Evolutionary conservation across 768 basidiomycete species (phyloP), one percentile per base, ranked within the genome.

Genomic region (Russula dissimulans): DNA sequence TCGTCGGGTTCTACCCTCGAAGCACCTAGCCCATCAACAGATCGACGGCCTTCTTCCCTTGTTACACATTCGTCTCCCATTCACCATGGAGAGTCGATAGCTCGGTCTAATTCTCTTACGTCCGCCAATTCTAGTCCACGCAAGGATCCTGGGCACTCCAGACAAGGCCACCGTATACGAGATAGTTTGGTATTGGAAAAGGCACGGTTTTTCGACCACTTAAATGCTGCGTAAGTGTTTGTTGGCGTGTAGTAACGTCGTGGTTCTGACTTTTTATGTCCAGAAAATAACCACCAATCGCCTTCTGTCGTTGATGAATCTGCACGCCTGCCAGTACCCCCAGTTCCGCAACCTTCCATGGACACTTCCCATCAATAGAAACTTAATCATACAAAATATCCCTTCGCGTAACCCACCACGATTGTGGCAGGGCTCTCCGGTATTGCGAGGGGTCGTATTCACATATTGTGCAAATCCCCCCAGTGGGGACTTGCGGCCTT

Each of bases 281-380:
- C 12, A 52, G 63, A 44, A 56, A 57, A 54, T 46, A 63, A 48
- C 3, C 39, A 29, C 26, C 61, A 57, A n/a, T 7, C 45, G n/a
- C 12, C 51, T n/a, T 58, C 54, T 42, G 42, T 42, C n/a, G 31
- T 45, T 15, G 49, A 47, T 34, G 38, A 64, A 36, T 61, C 58
- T 43, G 45, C 56, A 8, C 34, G 74, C 59, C 75, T 77, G n/a
- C 71, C 76, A 0, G 66, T 71, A 26, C 67, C 71, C 36, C 66
- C 71, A 8, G 64, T 73, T 15, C 68, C 70, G 36, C 67, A 68
- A n/a, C 59, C 74, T 50, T 64, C 61, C 52, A 64, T 43, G 51
- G 45, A 53, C 59, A 44, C 31, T 18, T 8, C 49, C 29, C 44
- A 63, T n/a, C 32, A 62, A 38, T 63, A 70, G 9, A 71, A 68